Percentiles rank a stretch among this genome's conserved stretches.
Conservation (phyloP, 164 flowering plant species). For the Vitis rupestris region DNA sequence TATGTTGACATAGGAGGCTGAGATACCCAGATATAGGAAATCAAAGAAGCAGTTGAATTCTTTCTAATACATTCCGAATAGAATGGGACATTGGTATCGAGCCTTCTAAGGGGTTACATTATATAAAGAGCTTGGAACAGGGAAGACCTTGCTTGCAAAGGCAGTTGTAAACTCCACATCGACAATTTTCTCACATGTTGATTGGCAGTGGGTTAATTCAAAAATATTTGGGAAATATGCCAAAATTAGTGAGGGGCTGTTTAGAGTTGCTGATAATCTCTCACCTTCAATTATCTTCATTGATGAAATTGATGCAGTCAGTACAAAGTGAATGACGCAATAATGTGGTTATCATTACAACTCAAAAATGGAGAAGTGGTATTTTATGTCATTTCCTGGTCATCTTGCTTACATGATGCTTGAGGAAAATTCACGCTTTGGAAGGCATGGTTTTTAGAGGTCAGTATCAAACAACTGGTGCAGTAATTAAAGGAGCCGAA, state of each 20-base stretch:
- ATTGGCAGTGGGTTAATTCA: conserved; percentile 89
- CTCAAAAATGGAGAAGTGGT: no score
- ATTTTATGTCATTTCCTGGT: no score
- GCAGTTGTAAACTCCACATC: conserved; percentile 97
- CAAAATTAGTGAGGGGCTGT: conserved; percentile 88
- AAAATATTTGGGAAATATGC: conserved; percentile 93
- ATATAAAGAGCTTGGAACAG: conserved; percentile 38
- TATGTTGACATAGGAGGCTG: conserved; percentile 52
- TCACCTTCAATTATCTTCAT: conserved; percentile 95
- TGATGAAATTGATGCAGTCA: conserved; percentile 94
- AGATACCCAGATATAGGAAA: conserved; percentile 50
- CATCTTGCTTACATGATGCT: no score
- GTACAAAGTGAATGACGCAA: conserved; percentile 42
- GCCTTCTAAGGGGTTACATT: conserved; percentile 43
- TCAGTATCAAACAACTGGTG: no score
- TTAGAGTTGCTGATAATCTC: conserved; percentile 91
- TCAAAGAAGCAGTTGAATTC: conserved; percentile 32
- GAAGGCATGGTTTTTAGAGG: no score
- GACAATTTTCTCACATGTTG: conserved; percentile 88
- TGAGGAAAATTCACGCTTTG: no score
- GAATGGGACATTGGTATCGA: conserved; percentile 7
- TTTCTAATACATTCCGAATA: no score
- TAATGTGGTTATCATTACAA: no score
- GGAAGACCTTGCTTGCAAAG: conserved; percentile 20
- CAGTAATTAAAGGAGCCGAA: no score